Evolutionary conservation across 2,329 filamentous ascomycete species (phyloP), one percentile per base, ranked within the genome.

Genomic region (Colletotrichum tofieldiae): DNA sequence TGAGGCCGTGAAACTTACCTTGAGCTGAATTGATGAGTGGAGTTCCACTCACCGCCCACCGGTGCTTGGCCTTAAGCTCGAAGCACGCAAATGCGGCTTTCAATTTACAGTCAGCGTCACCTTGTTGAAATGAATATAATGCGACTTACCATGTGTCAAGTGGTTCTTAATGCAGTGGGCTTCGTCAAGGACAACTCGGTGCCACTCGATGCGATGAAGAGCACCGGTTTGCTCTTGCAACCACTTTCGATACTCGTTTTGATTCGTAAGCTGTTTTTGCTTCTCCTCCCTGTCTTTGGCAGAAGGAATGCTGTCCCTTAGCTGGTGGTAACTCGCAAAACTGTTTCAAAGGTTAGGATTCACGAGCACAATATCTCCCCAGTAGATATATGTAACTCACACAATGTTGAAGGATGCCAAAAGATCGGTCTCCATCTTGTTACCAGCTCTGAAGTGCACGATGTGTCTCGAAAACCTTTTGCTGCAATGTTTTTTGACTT

Each of bases 1-100:
- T 20, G 3, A 5, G 29, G n/a, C 8, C 2, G 5, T 14, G 16
- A 0, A 8, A 65, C 45, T 73, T 74, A 82, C 82, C 82, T 5
- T 75, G n/a, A 0, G 78, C 52, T 0, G 16, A 29, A 61, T 84
- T 84, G 2, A 79, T 71, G 0, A 84, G 66, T 0, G 83, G 83
- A 0, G 83, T 84, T 7, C 81, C 83, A 9, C 67, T 81, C 23
- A 85, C 47, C 0, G 76, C 79, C 82, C 83, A 85, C 1, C 78
- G 77, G 54, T 79, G 77, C 47, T 80, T 82, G 11, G 79, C 75
- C 0, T 29, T 47, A 0, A 84, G 73, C 3, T 65, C 35, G 7
- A 41, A 26, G 56, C 73, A 76, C 0, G 66, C 66, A 29, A 76
- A 79, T 23, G 77, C 80, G 0, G 76, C 78, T 45, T 32, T 23